Conservation (phyloP, 2,329 filamentous ascomycete species). For the Hypoxylon sp. region DNA sequence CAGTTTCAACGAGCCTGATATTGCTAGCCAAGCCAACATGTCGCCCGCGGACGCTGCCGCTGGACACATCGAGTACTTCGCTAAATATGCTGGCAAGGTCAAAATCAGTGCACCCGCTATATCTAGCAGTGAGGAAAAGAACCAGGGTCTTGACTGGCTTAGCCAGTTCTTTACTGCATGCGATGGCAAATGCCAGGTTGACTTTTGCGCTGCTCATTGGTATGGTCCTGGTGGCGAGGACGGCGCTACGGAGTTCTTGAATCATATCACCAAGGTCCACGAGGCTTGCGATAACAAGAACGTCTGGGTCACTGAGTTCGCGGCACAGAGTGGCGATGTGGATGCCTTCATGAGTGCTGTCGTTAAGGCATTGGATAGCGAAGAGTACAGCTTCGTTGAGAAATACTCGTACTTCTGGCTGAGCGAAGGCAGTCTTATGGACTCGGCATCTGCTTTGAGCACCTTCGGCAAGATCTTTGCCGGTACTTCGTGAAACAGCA, state of each 20-base stretch:
- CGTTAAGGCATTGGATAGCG: constrained; percentile 64
- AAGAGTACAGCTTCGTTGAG: constrained; percentile 64
- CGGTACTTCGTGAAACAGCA: constrained; percentile 53
- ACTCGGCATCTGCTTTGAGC: constrained; percentile 59
- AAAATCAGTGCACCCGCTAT: constrained; percentile 72
- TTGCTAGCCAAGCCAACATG: constrained; percentile 71
- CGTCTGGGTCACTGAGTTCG: constrained; percentile 77
- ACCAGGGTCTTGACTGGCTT: constrained; percentile 72
- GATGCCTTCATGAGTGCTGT: constrained; percentile 66
- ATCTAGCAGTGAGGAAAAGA: constrained; percentile 68
- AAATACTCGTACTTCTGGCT: constrained; percentile 73
- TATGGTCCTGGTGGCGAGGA: constrained; percentile 65
- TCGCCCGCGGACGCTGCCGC: constrained; percentile 65
- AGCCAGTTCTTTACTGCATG: constrained; percentile 67
- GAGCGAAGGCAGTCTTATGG: constrained; percentile 60
- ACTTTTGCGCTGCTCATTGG: constrained; percentile 76
- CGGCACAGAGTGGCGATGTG: constrained; percentile 62
- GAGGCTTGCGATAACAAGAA: constrained; percentile 63
- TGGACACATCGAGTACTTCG: constrained; percentile 68
- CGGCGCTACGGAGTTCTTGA: constrained; percentile 66
- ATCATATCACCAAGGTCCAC: constrained; percentile 65
- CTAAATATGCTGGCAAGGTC: constrained; percentile 67
- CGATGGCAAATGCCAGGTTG: constrained; percentile 65
- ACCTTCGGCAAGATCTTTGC: constrained; percentile 66
- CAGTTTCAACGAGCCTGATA: constrained; percentile 81